Evolutionary conservation across 495 filamentous ascomycete genomes (phyloP).

Genomic region (Penicillium argentinense): DNA sequence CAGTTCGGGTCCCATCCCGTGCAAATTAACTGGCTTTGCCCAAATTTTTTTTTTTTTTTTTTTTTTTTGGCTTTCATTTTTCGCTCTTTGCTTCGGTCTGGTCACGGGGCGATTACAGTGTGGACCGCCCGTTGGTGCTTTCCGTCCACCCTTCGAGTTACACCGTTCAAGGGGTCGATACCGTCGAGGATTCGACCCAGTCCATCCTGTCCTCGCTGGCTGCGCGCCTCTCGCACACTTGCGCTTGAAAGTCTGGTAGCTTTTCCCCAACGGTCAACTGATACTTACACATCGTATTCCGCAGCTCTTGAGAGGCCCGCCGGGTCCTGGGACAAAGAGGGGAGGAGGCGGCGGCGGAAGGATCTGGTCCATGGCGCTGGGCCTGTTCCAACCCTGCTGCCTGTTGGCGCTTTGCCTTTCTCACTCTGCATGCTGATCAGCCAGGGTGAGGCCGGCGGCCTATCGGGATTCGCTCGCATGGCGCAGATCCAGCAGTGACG

Average conservation of each 20-base stretch:
- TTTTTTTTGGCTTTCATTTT: neutral
- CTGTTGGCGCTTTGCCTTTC: slow-evolving; percentile 3
- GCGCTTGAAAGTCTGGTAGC: too few relatives aligned
- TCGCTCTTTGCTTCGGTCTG: slow-evolving; percentile 1
- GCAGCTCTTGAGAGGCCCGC: too few relatives aligned
- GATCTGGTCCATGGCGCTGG: neutral
- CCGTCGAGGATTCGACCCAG: too few relatives aligned
- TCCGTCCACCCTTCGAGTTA: slow-evolving; percentile 11
- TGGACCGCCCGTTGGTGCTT: slow-evolving; percentile 6
- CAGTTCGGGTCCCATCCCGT: slow-evolving; percentile 19
- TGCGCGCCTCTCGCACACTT: too few relatives aligned
- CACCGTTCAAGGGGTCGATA: slow-evolving; percentile 14
- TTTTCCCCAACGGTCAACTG: neutral
- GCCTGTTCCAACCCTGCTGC: slow-evolving; percentile 2
- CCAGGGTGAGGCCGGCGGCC: slow-evolving; percentile 4
- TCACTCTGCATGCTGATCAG: slow-evolving; percentile 8
- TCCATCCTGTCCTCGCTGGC: too few relatives aligned
- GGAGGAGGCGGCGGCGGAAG: neutral
- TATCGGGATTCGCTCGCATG: slow-evolving; percentile 9
- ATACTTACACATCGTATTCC: too few relatives aligned
- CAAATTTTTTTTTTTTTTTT: neutral
- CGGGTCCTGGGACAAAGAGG: too few relatives aligned
- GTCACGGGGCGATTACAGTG: slow-evolving; percentile 3
- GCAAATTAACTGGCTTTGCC: slow-evolving; percentile 11
- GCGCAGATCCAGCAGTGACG: slow-evolving; percentile 8